Percentiles rank a stretch among this genome's conserved stretches.
Evolutionary conservation across 2,329 filamentous ascomycete genomes (phyloP).

Genomic region (Fusarium proliferatum): DNA sequence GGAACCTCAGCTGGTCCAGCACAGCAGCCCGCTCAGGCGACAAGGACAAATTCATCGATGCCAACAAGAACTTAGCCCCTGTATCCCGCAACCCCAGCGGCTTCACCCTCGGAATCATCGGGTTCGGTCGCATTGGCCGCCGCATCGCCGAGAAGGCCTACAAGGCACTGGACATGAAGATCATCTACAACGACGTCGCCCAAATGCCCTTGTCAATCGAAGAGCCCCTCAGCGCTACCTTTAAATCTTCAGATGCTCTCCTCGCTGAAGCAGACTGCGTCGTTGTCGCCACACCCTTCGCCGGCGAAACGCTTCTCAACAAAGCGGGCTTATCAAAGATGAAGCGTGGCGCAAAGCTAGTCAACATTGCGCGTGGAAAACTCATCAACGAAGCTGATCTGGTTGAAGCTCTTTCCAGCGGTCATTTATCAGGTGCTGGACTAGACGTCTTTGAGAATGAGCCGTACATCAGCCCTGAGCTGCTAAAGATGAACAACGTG

Average conservation of each 20-base stretch:
- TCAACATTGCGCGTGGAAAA: slow-evolving; percentile 79
- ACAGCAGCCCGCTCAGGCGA: slow-evolving; percentile 42
- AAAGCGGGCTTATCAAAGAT: slow-evolving; percentile 73
- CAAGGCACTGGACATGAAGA: slow-evolving; percentile 45
- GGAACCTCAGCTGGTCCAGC: slow-evolving; percentile 42
- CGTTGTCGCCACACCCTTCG: slow-evolving; percentile 41
- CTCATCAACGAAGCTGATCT: slow-evolving; percentile 78
- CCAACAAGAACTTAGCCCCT: slow-evolving; percentile 39
- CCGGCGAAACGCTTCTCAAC: slow-evolving; percentile 43
- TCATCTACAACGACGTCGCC: slow-evolving; percentile 43
- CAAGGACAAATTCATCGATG: slow-evolving; percentile 41
- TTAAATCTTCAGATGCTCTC: slow-evolving; percentile 36
- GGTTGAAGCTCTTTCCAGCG: slow-evolving; percentile 71
- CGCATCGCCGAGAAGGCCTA: slow-evolving; percentile 45
- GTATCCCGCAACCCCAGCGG: slow-evolving; percentile 41
- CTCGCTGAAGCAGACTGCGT: slow-evolving; percentile 43
- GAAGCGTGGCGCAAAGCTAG: slow-evolving; percentile 75
- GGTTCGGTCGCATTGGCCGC: slow-evolving; percentile 42
- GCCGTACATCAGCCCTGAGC: slow-evolving; percentile 55
- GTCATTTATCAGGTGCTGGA: slow-evolving; percentile 70
- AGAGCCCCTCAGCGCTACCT: slow-evolving; percentile 23
- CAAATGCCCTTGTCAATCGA: slow-evolving; percentile 37
- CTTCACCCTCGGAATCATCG: slow-evolving; percentile 43
- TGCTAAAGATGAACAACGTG: slow-evolving; percentile 44
- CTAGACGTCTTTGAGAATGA: slow-evolving; percentile 80